Evolutionary conservation across 352 stramenopile genomes (phyloP).

Genomic region (Phytophthora kernoviae): DNA sequence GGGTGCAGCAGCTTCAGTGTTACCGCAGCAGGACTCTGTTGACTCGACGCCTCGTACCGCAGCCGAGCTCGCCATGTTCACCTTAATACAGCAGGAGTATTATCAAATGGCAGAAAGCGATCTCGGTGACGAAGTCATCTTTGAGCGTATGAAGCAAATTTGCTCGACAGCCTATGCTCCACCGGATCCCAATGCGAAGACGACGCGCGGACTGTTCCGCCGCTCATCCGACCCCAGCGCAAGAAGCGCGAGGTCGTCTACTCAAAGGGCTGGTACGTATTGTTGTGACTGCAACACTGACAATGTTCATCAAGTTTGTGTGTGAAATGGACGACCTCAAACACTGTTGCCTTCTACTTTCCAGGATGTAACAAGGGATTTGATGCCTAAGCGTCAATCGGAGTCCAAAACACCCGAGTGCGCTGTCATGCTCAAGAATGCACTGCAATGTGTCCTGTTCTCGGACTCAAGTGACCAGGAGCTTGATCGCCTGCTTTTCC

Average conservation of each 20-base stretch:
- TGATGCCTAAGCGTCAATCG: conserved; percentile 52
- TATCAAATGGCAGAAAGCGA: conserved; percentile 59
- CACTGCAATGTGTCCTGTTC: conserved; percentile 67
- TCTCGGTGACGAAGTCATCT: conserved; percentile 70
- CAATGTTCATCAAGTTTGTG: background rate
- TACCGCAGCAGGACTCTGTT: conserved; percentile 11
- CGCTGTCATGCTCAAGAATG: conserved; percentile 53
- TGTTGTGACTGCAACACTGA: too few species aligned
- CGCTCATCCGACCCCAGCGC: conserved; percentile 60
- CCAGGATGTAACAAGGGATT: conserved; percentile 45
- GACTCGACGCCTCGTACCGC: conserved; percentile 17
- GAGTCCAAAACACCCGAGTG: conserved; percentile 65
- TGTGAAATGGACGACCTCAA: conserved; percentile 1
- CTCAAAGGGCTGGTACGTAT: conserved; percentile 63
- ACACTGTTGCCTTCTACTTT: background rate
- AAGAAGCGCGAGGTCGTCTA: conserved; percentile 80
- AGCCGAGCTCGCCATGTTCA: conserved; percentile 55
- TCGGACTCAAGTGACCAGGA: conserved; percentile 68
- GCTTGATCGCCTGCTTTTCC: conserved; percentile 71
- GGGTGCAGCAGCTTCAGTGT: conserved; percentile 48
- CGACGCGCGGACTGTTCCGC: conserved; percentile 42
- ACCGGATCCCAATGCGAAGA: conserved; percentile 38
- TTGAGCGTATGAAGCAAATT: conserved; percentile 80
- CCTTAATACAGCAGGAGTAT: conserved; percentile 64
- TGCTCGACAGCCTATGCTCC: conserved; percentile 46